Conservation (phyloP, 1,284 basidiomycete genomes). For the Apiotrichum montevideense region DNA sequence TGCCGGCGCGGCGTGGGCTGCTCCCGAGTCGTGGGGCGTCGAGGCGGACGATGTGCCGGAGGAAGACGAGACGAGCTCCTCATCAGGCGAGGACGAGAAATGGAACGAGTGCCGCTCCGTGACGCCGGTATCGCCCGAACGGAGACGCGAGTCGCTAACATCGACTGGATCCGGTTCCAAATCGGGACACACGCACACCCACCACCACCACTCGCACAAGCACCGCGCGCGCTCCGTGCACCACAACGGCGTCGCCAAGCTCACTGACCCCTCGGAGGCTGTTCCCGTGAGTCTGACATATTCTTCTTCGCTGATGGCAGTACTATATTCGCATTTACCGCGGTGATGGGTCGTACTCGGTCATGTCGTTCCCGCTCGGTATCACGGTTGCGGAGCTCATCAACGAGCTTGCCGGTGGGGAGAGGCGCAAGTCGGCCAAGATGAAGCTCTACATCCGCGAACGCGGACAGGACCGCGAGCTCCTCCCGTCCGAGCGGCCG, state of each 20-base stretch:
- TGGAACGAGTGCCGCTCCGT: conserved; percentile 2
- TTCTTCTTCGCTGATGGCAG: conserved; percentile 13
- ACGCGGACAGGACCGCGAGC: conserved; percentile 72
- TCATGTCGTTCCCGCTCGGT: conserved; percentile 59
- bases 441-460: conserved; percentile 78
- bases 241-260: not conserved
- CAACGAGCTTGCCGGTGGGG: conserved; percentile 50
- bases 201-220: conserved; percentile 5
- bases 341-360: conserved; percentile 66
- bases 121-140: not conserved
- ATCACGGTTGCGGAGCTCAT: conserved; percentile 68
- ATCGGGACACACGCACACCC: not conserved
- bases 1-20: conserved; percentile 47
- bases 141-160: not conserved
- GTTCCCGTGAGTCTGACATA: not conserved
- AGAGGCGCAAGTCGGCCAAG: conserved; percentile 51
- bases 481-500: conserved; percentile 75
- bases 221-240: not conserved
- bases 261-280: not conserved
- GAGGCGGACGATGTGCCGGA: conserved; percentile 46
- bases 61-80: conserved; percentile 22
- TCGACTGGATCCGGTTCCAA: not conserved
- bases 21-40: conserved; percentile 54
- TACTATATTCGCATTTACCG: conserved; percentile 67
- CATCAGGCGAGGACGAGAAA: conserved; percentile 30